These are phyloP conservation scores for Chytriomyces confervae DNA, from an alignment of 192 early-diverging fungal species.

Conservation along the genomic window DNA sequence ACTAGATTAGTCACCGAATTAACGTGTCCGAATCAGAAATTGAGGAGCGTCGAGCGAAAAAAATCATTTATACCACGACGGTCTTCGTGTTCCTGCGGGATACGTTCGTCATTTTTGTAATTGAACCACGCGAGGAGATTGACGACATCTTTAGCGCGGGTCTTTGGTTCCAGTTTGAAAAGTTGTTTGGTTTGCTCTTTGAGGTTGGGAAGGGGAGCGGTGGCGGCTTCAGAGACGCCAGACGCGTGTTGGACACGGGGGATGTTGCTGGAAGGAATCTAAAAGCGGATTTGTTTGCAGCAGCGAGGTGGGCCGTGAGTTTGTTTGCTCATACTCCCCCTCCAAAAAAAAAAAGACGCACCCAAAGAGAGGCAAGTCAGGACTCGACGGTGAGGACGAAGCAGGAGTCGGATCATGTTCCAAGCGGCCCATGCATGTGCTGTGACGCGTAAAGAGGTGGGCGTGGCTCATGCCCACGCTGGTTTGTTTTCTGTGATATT, in stretches of 20 bases:
- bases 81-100: no score
- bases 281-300: not conserved
- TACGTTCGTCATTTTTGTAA: no score
- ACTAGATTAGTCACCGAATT: not conserved
- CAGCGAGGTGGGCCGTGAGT: not conserved
- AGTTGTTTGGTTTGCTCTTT: not conserved
- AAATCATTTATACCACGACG: no score
- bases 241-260: not conserved
- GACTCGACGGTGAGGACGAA: not conserved
- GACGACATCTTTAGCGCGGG: no score
- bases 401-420: constrained; percentile 11
- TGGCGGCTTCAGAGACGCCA: constrained; percentile 4
- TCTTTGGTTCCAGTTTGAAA: not conserved
- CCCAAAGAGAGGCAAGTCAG: not conserved
- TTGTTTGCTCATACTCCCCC: not conserved
- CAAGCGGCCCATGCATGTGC: constrained; percentile 14
- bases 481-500: not conserved
- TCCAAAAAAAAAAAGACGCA: not conserved
- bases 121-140: no score
- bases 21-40: not conserved
- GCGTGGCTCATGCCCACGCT: not conserved
- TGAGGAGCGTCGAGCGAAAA: no score
- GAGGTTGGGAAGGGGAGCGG: constrained; percentile 9
- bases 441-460: constrained; percentile 61
- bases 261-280: not conserved